Evolutionary conservation across 2,329 filamentous ascomycete species (phyloP).

Genomic region (Incumbomyces lentus): DNA sequence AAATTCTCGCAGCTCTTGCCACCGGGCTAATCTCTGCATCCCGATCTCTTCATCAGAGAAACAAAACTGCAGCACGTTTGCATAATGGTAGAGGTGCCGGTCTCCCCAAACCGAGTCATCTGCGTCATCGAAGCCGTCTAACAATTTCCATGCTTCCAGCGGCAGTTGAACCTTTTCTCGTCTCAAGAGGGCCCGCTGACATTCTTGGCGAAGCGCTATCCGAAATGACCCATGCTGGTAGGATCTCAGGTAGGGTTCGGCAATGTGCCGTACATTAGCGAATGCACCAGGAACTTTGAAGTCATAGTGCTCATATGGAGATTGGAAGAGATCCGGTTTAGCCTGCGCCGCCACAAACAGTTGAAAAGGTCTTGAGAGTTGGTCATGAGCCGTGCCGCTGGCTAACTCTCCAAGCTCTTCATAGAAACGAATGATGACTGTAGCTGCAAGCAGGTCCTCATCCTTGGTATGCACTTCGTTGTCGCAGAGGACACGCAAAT

Average conservation of each 20-base stretch:
- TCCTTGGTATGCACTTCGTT: slow-evolving; percentile 34
- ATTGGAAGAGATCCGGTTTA: slow-evolving; percentile 11
- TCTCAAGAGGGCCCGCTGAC: slow-evolving; percentile 16
- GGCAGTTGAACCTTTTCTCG: slow-evolving; percentile 15
- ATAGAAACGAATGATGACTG: slow-evolving; percentile 47
- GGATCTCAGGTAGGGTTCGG: slow-evolving; percentile 15
- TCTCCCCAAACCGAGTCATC: slow-evolving; percentile 33
- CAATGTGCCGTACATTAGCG: neutral
- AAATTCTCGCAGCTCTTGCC: slow-evolving; percentile 18
- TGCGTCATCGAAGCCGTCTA: slow-evolving; percentile 17
- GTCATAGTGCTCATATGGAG: slow-evolving; percentile 1
- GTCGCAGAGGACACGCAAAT: slow-evolving; percentile 22
- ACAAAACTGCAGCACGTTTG: slow-evolving; percentile 55
- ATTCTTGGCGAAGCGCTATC: slow-evolving; percentile 18
- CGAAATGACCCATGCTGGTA: slow-evolving; percentile 19
- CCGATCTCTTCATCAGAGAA: slow-evolving; percentile 28
- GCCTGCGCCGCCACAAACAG: slow-evolving; percentile 18
- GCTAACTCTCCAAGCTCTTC: slow-evolving; percentile 43
- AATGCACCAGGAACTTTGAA: slow-evolving; percentile 5
- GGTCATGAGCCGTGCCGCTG: slow-evolving; percentile 31
- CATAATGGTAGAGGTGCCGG: slow-evolving; percentile 50
- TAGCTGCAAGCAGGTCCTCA: slow-evolving; percentile 45
- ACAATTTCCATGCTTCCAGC: slow-evolving; percentile 17
- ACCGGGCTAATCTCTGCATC: slow-evolving; percentile 10
- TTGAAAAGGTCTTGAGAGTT: slow-evolving; percentile 16